Base-by-base conservation (phyloP, 306 rosid genomes). In the Ceratonia siliqua region DNA sequence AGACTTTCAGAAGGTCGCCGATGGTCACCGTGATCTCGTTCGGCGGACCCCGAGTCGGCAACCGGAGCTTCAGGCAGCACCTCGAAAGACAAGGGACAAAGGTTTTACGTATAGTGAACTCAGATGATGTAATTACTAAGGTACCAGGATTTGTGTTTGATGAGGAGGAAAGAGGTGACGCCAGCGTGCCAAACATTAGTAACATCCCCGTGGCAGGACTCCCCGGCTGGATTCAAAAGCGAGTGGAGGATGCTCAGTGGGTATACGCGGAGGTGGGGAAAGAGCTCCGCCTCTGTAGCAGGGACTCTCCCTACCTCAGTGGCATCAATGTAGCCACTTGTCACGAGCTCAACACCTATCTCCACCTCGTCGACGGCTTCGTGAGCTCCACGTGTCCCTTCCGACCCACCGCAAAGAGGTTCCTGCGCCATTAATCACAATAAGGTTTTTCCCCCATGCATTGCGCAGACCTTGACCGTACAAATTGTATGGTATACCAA, bases 21-120 rank as follows among this genome's bases (percentile, higher is more conserved):
- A 81, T 87, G 17, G 85, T 88, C 3, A 89, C 97, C 0, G 97
- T 91, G 5, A 49, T 89, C 0, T 91, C 97, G 0, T 91, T 91
- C 5, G 97, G 93, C 0, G 91, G 96, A 32, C 97, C 97, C 0
- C 86, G 97, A 0, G 93, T 89, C 0, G 97, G 97, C 0, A 86
- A 91, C 63, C 58, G 78, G 45, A 85, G 76, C n/a, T 91, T 91
- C 79, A 48, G 85, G 42, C 72, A 30, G 15, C 35, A 63, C 12
- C 43, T 89, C 12, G 96, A 89, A 13, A 76, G 72, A 24, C 72
- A 55, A 7, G 96, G 96, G 1, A 84, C 83, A 0, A 89, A 78
- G 49, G 72, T 91, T 0, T 53, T 91, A 1, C 83, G 97, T 32
- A 87, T 91, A 33, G 97, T 91, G 8, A 91, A 91, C 79, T 80